Evolutionary conservation across 495 filamentous ascomycete species (phyloP).

Genomic region (Astrothelium macrocarpum): DNA sequence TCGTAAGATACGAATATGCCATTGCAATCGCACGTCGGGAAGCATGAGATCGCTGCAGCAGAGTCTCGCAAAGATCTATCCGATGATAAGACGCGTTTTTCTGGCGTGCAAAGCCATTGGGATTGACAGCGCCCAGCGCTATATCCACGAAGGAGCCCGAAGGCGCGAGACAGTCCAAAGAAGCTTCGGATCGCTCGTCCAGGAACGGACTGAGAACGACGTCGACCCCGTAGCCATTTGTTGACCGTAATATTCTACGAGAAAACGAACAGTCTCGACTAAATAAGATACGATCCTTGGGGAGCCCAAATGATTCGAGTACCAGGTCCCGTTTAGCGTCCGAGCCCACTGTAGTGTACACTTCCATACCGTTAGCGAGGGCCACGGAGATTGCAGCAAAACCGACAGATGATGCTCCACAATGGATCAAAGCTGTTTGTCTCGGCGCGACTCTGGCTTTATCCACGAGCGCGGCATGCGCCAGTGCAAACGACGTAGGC

Average conservation of each 20-base stretch:
- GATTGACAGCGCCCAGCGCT: slow-evolving; percentile 6
- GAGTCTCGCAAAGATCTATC: background rate
- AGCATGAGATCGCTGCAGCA: slow-evolving; percentile 30
- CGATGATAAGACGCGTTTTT: background rate
- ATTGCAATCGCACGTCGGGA: slow-evolving; percentile 18
- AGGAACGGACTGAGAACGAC: slow-evolving; percentile 19
- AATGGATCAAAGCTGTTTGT: background rate
- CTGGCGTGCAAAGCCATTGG: background rate
- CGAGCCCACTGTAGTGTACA: background rate
- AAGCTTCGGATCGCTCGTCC: slow-evolving; percentile 12
- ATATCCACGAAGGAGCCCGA: slow-evolving; percentile 42
- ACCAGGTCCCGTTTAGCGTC: background rate
- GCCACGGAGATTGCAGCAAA: background rate
- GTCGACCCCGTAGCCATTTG: slow-evolving; percentile 16
- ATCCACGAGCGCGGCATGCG: background rate
- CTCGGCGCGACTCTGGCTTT: background rate
- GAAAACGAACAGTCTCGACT: slow-evolving; percentile 7
- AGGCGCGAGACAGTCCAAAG: slow-evolving; percentile 16
- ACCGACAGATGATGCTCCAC: background rate
- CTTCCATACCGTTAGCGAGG: background rate
- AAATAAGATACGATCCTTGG: slow-evolving; percentile 33
- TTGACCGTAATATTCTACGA: slow-evolving; percentile 1
- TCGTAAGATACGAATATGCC: slow-evolving; percentile 5
- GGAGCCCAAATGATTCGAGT: slow-evolving; percentile 21
- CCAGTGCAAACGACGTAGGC: background rate